A percentile compares a stretch with the other conserved stretches of the same genome.
Evolutionary conservation across 768 basidiomycete species (phyloP).

Genomic region (Lentinula detonsa): DNA sequence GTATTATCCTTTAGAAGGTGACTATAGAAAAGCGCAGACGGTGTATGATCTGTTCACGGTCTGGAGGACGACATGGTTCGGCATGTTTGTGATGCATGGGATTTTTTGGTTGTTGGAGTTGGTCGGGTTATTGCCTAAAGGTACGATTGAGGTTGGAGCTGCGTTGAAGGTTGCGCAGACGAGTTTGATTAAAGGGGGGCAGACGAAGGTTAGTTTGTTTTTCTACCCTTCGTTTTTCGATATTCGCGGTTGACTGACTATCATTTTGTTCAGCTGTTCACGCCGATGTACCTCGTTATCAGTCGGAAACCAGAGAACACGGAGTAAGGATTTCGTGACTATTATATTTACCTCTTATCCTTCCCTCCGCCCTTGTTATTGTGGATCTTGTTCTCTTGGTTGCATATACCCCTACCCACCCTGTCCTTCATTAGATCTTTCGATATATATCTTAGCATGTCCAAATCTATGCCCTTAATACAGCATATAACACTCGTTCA

Average conservation of each 20-base stretch:
- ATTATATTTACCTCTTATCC: too few relatives aligned
- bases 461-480: too few relatives aligned
- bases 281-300: slow-evolving; percentile 79
- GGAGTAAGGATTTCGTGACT: too few relatives aligned
- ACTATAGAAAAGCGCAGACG: slow-evolving; percentile 89
- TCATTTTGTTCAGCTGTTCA: slow-evolving; percentile 56
- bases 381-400: too few relatives aligned
- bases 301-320: slow-evolving; percentile 40
- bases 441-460: background rate
- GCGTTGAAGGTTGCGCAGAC: slow-evolving; percentile 78
- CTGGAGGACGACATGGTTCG: slow-evolving; percentile 87
- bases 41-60: slow-evolving; percentile 86
- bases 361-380: too few relatives aligned
- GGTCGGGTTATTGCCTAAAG: slow-evolving; percentile 81
- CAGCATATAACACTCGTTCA: too few relatives aligned
- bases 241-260: background rate
- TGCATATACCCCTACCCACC: too few relatives aligned
- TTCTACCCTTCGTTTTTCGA: background rate
- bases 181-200: slow-evolving; percentile 78
- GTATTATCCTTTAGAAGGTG: slow-evolving; percentile 98
- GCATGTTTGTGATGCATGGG: slow-evolving; percentile 78
- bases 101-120: slow-evolving; percentile 73
- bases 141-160: slow-evolving; percentile 87
- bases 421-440: too few relatives aligned
- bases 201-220: slow-evolving; percentile 58